Evolutionary conservation across 2,329 filamentous ascomycete genomes (phyloP), one percentile per base, ranked within the genome.

Genomic region (Diaporthe sp.): DNA sequence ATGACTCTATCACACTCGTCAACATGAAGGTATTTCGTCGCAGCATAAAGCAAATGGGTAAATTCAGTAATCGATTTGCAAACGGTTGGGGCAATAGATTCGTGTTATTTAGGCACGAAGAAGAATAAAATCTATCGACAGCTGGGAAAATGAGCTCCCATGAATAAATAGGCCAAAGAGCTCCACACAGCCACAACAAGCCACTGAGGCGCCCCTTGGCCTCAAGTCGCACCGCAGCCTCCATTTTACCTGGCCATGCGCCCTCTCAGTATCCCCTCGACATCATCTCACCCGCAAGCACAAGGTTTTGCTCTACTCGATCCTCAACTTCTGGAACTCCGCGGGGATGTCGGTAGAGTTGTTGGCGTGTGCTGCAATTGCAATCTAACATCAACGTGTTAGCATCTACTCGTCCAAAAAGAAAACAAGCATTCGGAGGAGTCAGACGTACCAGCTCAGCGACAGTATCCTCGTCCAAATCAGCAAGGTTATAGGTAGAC

Each of bases 401-500:
- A 63, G 59, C 19, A 4, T 30, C 19, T 27, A 32, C 13, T 7
- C 6, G 12, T 8, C 19, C n/a, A 27, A 10, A 10, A 37, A 59
- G n/a, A n/a, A 32, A 22, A 1, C 13, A 17, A 30, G 3, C n/a
- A 22, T 30, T 42, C 1, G 2, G 17, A 42, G 8, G 7, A 4
- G 8, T 4, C 15, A 32, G 17, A 32, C 59, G 25, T 47, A 63
- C 59, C 39, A 65, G 59, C 30, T 65, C 2, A 32, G 59, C 39
- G 19, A 65, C 59, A 32, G 39, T 32, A n/a, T 65, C 59, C 3
- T 65, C 59, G 22, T 65, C 59, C 59, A 65, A 15, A n/a, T 65
- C 59, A 47, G 39, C 59, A 2, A 65, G 10, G 59, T 47, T 65
- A 3, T n/a, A 65, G 39, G 10, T 47, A 19, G 27, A 3, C 4